phyloP scores from a whole-genome alignment of 2,329 filamentous ascomycete genomes.

The Fusarium sulawesiense region DNA sequence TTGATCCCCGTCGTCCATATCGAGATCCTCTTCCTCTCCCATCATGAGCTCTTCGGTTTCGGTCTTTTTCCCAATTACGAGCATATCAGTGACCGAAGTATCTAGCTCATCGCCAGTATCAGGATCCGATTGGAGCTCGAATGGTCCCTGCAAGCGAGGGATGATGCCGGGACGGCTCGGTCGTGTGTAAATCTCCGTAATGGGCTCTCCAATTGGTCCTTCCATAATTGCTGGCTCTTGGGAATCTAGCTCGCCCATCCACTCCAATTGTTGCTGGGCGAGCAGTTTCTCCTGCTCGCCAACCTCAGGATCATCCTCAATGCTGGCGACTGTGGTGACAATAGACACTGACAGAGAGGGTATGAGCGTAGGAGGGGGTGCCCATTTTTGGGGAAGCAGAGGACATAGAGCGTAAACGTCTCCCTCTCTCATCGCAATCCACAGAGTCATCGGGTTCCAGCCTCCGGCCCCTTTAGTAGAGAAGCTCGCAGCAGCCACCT shows the following conservation, averaged over 20 bases:
- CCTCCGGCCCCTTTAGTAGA: constrained; percentile 74
- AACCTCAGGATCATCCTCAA: constrained; percentile 68
- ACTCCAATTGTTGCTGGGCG: constrained; percentile 72
- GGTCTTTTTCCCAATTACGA: constrained; percentile 71
- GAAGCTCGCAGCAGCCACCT: constrained; percentile 91
- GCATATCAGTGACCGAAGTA: constrained; percentile 69
- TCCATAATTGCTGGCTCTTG: constrained; percentile 71
- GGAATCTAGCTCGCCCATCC: constrained; percentile 74
- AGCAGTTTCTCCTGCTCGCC: constrained; percentile 66
- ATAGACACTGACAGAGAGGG: constrained; percentile 86
- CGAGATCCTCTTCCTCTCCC: constrained; percentile 72
- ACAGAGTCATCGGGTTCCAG: constrained; percentile 96
- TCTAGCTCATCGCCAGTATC: constrained; percentile 68
- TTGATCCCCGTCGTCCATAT: constrained; percentile 66
- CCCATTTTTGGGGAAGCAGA: constrained; percentile 87
- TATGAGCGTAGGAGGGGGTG: constrained; percentile 78
- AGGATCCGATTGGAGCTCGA: constrained; percentile 66
- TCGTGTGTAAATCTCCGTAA: constrained; percentile 66
- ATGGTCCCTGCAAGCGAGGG: constrained; percentile 72
- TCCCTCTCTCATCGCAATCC: constrained; percentile 94
- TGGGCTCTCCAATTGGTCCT: constrained; percentile 59
- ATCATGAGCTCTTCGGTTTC: constrained; percentile 70
- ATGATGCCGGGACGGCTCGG: constrained; percentile 68
- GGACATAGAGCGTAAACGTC: constrained; percentile 95
- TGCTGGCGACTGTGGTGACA: constrained; percentile 75